Conservation (phyloP, 2,329 filamentous ascomycete species). For the Laburnicola sp. region DNA sequence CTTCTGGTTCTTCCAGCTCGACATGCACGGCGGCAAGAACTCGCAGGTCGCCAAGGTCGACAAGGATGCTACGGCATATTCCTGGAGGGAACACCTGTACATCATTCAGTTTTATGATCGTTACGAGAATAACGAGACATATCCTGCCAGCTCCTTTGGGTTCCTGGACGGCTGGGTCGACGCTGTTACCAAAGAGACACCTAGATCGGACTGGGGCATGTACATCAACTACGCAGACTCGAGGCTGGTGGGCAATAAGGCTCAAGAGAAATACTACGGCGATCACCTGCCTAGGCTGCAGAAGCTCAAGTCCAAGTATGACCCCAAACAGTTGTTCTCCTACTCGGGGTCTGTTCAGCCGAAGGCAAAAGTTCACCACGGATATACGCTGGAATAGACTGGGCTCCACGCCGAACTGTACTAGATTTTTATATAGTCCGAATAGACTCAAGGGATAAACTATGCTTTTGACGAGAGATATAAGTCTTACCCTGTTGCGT, state of each 20-base stretch:
- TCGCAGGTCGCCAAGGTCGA: slow-evolving; percentile 15
- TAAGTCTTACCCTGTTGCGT: no score
- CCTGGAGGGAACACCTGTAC: slow-evolving; percentile 17
- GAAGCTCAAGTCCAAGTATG: slow-evolving; percentile 37
- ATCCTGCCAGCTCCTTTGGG: slow-evolving; percentile 37
- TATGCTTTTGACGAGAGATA: no score
- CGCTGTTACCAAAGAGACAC: slow-evolving; percentile 22
- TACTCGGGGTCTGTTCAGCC: slow-evolving; percentile 15
- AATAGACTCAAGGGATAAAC: no score
- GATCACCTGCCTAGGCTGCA: slow-evolving; percentile 28
- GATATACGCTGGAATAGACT: no score
- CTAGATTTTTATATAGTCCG: not conserved
- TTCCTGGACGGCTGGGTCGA: slow-evolving; percentile 45
- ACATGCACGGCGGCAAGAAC: slow-evolving; percentile 17
- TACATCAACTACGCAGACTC: slow-evolving; percentile 56
- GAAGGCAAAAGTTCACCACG: not conserved
- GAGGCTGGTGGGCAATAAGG: slow-evolving; percentile 44
- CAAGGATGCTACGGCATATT: slow-evolving; percentile 14
- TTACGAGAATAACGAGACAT: slow-evolving; percentile 20
- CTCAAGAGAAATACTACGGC: slow-evolving; percentile 51
- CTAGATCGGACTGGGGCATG: slow-evolving; percentile 43
- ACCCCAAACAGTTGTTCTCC: slow-evolving; percentile 29
- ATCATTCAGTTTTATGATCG: slow-evolving; percentile 19
- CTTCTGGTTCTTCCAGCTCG: slow-evolving; percentile 20
- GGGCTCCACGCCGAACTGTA: not conserved